These are phyloP conservation scores for Pestalotiopsis sp. DNA, from an alignment of 2,329 filamentous ascomycete genomes.

Conservation along the genomic window DNA sequence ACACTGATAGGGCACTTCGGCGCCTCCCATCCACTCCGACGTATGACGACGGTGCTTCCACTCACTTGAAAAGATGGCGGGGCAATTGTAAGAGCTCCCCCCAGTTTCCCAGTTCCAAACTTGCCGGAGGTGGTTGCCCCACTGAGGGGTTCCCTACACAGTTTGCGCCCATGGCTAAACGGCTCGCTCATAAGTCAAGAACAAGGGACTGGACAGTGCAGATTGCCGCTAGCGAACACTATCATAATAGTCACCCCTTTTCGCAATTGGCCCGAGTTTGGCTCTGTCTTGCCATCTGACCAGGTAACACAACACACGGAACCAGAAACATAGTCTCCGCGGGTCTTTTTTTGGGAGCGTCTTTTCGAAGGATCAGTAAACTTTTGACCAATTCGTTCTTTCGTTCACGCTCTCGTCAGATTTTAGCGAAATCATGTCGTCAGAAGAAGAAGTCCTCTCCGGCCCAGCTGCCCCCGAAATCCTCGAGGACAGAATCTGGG, in stretches of 20 bases:
- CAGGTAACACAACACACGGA: neutral
- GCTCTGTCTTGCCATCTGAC: neutral
- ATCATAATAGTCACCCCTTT: neutral
- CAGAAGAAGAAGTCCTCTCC: conserved; percentile 18
- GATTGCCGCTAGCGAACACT: neutral
- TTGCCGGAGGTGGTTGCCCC: neutral
- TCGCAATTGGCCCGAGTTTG: neutral
- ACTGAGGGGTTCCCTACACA: conserved; percentile 14
- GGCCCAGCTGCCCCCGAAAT: conserved; percentile 53
- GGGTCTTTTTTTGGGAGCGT: neutral
- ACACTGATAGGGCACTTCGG: neutral
- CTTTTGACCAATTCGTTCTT: neutral
- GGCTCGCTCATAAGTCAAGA: neutral
- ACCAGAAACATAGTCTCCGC: neutral
- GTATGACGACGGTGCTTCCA: conserved; percentile 7
- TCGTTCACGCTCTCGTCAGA: neutral
- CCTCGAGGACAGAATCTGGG: conserved; percentile 82
- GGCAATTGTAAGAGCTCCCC: neutral
- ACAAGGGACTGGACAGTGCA: neutral
- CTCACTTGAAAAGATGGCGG: conserved; percentile 1
- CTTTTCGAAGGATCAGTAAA: neutral
- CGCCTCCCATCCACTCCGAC: neutral
- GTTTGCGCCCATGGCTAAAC: neutral
- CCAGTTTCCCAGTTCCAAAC: neutral
- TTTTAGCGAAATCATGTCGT: conserved; percentile 12